phyloP scores from a whole-genome alignment of 441 rosid genomes.

The Mallotus japonicus region DNA sequence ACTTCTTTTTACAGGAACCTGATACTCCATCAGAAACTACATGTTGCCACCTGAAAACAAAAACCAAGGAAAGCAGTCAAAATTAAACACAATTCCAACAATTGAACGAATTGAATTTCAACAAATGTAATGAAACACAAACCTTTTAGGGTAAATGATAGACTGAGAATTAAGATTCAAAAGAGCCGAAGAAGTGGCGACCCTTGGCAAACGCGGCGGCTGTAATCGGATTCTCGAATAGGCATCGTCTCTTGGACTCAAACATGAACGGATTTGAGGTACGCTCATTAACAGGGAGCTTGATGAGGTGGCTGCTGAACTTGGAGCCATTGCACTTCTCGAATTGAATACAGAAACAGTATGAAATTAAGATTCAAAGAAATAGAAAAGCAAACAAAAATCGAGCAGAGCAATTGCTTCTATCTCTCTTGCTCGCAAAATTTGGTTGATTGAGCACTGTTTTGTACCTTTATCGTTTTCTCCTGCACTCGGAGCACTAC shows the following conservation, averaged over 20 bases:
- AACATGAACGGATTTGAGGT: slow-evolving; percentile 15
- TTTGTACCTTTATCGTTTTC: background rate
- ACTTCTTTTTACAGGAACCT: slow-evolving; percentile 35
- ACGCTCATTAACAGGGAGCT: slow-evolving; percentile 14
- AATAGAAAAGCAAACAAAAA: background rate
- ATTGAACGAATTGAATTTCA: background rate
- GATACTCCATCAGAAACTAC: slow-evolving; percentile 36
- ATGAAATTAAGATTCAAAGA: too few relatives aligned
- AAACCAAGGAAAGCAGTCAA: background rate
- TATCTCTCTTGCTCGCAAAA: background rate
- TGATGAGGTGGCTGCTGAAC: slow-evolving; percentile 15
- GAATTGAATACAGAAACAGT: background rate
- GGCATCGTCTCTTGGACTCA: slow-evolving; percentile 15
- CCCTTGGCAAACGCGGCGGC: slow-evolving; percentile 13
- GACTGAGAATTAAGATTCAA: slow-evolving; percentile 12
- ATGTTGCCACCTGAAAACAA: slow-evolving; percentile 45
- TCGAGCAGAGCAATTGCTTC: background rate
- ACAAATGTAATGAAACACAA: background rate
- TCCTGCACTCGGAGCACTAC: background rate
- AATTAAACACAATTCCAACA: background rate
- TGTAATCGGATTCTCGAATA: background rate
- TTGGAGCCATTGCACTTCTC: slow-evolving; percentile 20
- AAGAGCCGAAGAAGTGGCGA: slow-evolving; percentile 13
- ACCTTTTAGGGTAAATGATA: slow-evolving; percentile 13
- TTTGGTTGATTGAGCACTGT: background rate